Evolutionary conservation across 1,284 basidiomycete species (phyloP).

Genomic region (Malassezia sympodialis): DNA sequence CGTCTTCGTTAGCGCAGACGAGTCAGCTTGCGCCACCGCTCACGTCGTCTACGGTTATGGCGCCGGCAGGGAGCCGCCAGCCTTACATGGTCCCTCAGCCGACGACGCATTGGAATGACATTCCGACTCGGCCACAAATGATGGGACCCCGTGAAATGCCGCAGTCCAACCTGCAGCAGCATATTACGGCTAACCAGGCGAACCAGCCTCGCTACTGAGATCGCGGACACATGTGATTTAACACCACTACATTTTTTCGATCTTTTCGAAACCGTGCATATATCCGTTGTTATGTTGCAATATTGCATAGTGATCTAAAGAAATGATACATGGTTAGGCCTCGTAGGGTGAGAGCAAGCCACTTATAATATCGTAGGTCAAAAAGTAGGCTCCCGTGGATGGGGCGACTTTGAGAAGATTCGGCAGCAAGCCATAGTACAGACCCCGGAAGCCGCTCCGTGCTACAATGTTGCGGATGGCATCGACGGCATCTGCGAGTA

Average conservation of each 20-base stretch:
- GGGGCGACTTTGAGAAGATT: slow-evolving; percentile 66
- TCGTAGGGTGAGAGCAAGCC: background rate
- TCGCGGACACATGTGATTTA: background rate
- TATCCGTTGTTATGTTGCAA: background rate
- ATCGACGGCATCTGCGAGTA: slow-evolving; percentile 51
- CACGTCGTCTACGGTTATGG: background rate
- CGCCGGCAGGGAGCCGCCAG: background rate
- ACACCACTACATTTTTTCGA: background rate
- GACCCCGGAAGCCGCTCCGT: slow-evolving; percentile 62
- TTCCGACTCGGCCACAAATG: background rate
- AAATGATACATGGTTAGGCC: background rate
- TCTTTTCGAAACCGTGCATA: background rate
- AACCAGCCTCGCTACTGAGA: background rate
- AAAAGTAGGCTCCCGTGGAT: slow-evolving; percentile 39
- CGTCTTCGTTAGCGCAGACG: background rate
- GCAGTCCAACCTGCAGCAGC: slow-evolving; percentile 15
- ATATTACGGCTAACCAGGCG: background rate
- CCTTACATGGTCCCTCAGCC: background rate
- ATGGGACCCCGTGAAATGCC: slow-evolving; percentile 14
- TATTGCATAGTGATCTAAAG: background rate
- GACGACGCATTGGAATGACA: slow-evolving; percentile 4
- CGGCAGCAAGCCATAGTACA: slow-evolving; percentile 81
- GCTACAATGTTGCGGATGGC: slow-evolving; percentile 62
- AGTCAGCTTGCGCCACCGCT: background rate
- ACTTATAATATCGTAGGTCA: slow-evolving; percentile 35